Conservation (phyloP, 139 green algal genomes). For the Tetraselmis striata region DNA sequence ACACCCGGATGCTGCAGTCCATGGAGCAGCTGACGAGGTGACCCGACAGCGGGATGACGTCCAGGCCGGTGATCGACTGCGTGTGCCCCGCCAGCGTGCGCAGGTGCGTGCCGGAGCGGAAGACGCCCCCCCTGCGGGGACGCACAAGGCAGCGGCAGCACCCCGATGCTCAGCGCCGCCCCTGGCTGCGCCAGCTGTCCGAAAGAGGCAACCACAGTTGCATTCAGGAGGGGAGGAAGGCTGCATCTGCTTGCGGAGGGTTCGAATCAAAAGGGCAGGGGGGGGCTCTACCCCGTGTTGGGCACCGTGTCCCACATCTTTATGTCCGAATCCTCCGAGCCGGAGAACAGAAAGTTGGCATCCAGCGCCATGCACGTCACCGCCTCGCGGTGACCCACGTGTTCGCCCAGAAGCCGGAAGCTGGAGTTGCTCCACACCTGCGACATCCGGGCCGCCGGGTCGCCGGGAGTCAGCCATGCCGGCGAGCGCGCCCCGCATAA, state of each 20-base stretch:
- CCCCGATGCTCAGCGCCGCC: not conserved
- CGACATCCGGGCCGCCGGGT: too few species aligned
- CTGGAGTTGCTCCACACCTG: slow-evolving; percentile 24
- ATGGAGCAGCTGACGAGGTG: slow-evolving; percentile 42
- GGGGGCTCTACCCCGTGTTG: not conserved
- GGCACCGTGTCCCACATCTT: slow-evolving; percentile 49
- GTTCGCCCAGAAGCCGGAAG: slow-evolving; percentile 38
- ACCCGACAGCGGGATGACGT: slow-evolving; percentile 29
- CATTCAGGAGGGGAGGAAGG: too few species aligned
- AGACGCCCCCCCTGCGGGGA: not conserved
- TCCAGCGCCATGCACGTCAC: slow-evolving; percentile 57
- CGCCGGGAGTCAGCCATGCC: too few species aligned
- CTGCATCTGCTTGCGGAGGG: too few species aligned
- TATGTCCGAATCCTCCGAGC: slow-evolving; percentile 38
- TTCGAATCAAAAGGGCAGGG: too few species aligned
- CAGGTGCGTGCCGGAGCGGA: slow-evolving; percentile 18
- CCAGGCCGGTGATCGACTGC: slow-evolving; percentile 40
- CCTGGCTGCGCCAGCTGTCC: too few species aligned
- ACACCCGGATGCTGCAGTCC: slow-evolving; percentile 51
- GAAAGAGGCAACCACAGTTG: too few species aligned
- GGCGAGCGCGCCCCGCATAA: too few species aligned
- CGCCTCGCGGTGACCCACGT: slow-evolving; percentile 46
- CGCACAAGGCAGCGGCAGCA: not conserved
- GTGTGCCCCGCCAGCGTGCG: slow-evolving; percentile 41
- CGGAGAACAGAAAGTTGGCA: slow-evolving; percentile 60